These are phyloP conservation scores for Pythium sp. DNA, from an alignment of 352 stramenopile genomes.

Conservation along the genomic window DNA sequence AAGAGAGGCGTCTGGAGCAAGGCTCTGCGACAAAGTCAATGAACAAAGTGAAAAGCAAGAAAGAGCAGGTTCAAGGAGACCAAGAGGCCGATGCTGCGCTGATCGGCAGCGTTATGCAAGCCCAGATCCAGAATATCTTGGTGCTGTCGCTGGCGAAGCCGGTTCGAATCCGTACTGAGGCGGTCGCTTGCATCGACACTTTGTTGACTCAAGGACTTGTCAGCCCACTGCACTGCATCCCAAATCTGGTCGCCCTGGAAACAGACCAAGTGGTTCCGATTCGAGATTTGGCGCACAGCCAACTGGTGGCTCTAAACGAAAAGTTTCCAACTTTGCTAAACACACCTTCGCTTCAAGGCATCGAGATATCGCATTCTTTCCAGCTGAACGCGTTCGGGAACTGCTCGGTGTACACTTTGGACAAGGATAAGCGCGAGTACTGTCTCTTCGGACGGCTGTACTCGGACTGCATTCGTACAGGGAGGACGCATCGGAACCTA, in stretches of 20 bases:
- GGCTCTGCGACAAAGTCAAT: conserved; percentile 35
- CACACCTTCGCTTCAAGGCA: conserved; percentile 55
- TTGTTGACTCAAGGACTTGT: conserved; percentile 79
- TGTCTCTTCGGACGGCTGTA: conserved; percentile 76
- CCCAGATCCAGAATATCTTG: conserved; percentile 68
- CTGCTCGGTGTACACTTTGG: conserved; percentile 42
- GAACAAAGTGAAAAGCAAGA: conserved; percentile 59
- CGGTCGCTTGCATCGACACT: conserved; percentile 57
- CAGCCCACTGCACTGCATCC: conserved; percentile 74
- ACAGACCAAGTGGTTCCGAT: conserved; percentile 65
- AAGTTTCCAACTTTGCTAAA: conserved; percentile 56
- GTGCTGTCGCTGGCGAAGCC: conserved; percentile 48
- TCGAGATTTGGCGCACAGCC: conserved; percentile 62
- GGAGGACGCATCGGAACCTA: conserved; percentile 39
- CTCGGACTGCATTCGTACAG: conserved; percentile 48
- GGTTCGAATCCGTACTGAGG: conserved; percentile 64
- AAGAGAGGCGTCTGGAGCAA: conserved; percentile 71
- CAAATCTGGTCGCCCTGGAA: conserved; percentile 75
- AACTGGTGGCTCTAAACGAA: conserved; percentile 59
- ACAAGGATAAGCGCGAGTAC: conserved; percentile 72
- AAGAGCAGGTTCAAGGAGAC: conserved; percentile 80
- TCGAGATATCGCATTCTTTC: conserved; percentile 63
- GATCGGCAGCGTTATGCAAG: conserved; percentile 87
- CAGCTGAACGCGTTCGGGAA: conserved; percentile 57
- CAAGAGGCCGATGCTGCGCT: conserved; percentile 81